Percentiles rank a stretch among this genome's conserved stretches.
Conservation (phyloP, 805 yeast genomes). For the Wickerhamiella sergipiensis region DNA sequence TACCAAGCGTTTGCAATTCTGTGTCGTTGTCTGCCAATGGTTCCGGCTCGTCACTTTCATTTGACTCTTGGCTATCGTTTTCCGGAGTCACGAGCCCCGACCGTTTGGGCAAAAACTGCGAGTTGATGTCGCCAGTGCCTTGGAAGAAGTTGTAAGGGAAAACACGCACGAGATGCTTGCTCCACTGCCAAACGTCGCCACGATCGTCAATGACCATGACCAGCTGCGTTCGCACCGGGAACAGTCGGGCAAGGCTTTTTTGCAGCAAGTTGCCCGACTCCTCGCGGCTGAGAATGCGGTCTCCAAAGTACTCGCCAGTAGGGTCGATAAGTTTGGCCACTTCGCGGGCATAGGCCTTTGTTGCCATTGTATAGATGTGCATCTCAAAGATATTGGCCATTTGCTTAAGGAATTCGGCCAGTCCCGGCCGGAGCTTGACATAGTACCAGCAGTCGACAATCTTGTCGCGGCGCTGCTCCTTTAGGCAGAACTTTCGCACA, state of each 20-base stretch:
- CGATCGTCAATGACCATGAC: constrained; percentile 94
- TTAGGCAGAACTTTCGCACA: constrained; percentile 61
- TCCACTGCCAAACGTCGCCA: constrained; percentile 99
- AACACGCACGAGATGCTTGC: constrained; percentile 76
- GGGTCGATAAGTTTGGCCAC: constrained; percentile 91
- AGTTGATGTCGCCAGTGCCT: constrained; percentile 94
- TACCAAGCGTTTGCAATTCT: constrained; percentile 52
- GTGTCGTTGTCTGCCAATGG: constrained; percentile 51
- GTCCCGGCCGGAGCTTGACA: constrained; percentile 83
- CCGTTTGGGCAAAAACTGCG: constrained; percentile 79
- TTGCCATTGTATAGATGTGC: constrained; percentile 97
- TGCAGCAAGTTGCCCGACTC: constrained; percentile 89
- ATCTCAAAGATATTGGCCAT: constrained; percentile 62
- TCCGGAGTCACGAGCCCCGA: constrained; percentile 21
- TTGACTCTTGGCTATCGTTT: constrained; percentile 1
- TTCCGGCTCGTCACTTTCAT: constrained; percentile 8
- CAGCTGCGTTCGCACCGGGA: constrained; percentile 94
- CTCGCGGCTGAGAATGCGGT: constrained; percentile 80
- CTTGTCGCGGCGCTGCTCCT: constrained; percentile 56
- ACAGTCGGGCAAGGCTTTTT: constrained; percentile 72
- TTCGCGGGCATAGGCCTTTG: constrained; percentile 79
- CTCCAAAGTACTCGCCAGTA: constrained; percentile 72
- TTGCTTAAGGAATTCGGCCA: constrained; percentile 53
- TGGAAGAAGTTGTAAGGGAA: constrained; percentile 93
- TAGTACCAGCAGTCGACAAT: constrained; percentile 61